Evolutionary conservation across 257 asterid species (phyloP).

Genomic region (Nemophila menziesii): DNA sequence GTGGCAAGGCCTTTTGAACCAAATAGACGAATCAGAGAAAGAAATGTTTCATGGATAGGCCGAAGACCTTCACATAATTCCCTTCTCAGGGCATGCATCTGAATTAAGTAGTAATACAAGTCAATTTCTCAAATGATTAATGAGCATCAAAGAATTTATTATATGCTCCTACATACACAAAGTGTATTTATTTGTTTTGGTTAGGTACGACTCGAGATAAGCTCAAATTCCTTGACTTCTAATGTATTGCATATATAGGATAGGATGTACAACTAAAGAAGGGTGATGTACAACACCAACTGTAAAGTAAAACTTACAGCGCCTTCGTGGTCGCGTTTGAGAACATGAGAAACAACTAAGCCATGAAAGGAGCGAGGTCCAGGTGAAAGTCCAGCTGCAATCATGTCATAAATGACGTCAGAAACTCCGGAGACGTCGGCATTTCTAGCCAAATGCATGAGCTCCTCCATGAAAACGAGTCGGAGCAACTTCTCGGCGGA

Average conservation of each 20-base stretch:
- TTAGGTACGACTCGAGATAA: too few relatives aligned
- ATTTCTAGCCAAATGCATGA: slow-evolving; percentile 65
- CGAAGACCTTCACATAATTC: slow-evolving; percentile 91
- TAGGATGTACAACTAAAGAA: neutral
- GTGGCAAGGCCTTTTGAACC: slow-evolving; percentile 81
- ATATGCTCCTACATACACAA: too few relatives aligned
- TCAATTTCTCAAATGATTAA: neutral
- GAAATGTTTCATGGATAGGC: slow-evolving; percentile 89
- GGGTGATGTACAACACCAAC: neutral
- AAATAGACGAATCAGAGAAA: slow-evolving; percentile 80
- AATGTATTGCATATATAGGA: too few relatives aligned
- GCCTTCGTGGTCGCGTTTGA: slow-evolving; percentile 67
- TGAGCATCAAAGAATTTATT: neutral
- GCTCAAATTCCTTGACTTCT: too few relatives aligned
- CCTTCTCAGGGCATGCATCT: slow-evolving; percentile 98
- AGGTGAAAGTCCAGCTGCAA: slow-evolving; percentile 92
- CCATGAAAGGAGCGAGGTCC: slow-evolving; percentile 97
- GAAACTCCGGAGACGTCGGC: slow-evolving; percentile 68
- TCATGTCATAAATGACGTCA: slow-evolving; percentile 84
- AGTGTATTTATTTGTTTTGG: too few relatives aligned
- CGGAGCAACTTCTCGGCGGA: slow-evolving; percentile 79
- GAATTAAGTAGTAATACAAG: slow-evolving; percentile 19
- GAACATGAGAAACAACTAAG: slow-evolving; percentile 69
- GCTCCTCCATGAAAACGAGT: slow-evolving; percentile 90
- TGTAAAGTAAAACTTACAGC: slow-evolving; percentile 56